Evolutionary conservation across 2,329 filamentous ascomycete species (phyloP), one percentile per base, ranked within the genome.

Genomic region (Ceratocystis cacaofunesta): DNA sequence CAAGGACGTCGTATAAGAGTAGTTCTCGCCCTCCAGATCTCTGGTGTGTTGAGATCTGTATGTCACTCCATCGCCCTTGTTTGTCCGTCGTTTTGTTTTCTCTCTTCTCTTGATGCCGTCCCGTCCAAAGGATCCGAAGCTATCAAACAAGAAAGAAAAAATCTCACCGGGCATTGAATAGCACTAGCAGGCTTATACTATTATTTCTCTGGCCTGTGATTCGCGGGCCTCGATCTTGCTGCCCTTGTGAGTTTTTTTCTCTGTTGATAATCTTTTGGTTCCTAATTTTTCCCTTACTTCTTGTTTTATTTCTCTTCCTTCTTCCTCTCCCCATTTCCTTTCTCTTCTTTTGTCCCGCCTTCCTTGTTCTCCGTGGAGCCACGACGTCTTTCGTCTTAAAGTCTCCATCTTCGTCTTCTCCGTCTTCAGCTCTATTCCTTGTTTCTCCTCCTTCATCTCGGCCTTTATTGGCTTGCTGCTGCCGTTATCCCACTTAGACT

Each of bases 131-230:
- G 43, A 61, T 44, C 12, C 19, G 43, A 17, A 43, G 19, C 60
- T n/a, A 43, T 36, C 41, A 22, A 46, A n/a, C 12, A 32, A 48
- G 41, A 46, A 48, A 10, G 32, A 44, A 7, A 30, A 48, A 22
- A 62, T 46, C 22, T 46, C 22, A 17, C n/a, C 22, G 15, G 25
- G 43, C 19, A 46, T 5, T n/a, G 43, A 41, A 44, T 25, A 28
- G 19, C 60, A 62, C 41, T 46, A 62, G 44, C 28, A 25, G 8
- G 60, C 60, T 36, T 58, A 58, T 58, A 36, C 6, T 58, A 58
- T 62, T 48, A 62, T 62, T 46, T 62, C 10, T 44, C 36, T 64
- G 19, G 62, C 32, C 25, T 64, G 48, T 64, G 48, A 58, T 55
- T 64, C 52, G 62, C 57, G 62, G 32, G 46, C 30, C 50, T 64